phyloP scores from a whole-genome alignment of 352 stramenopile species.

The Phytopythium litorale region DNA sequence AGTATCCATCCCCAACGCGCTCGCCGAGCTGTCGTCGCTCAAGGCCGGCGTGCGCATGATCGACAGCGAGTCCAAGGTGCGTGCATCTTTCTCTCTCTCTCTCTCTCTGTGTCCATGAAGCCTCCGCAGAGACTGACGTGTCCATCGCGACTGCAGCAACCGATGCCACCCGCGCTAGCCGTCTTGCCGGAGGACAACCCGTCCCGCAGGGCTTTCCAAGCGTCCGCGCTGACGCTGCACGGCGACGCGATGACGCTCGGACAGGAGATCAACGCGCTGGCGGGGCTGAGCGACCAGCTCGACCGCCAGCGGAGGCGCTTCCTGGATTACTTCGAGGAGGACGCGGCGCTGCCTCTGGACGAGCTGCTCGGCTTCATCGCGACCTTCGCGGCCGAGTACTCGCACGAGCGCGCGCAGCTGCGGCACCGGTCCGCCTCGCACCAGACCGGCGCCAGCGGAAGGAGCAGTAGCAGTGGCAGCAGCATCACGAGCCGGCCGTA shows the following conservation, averaged over 20 bases:
- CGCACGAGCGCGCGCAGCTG: constrained; percentile 46
- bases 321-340: constrained; percentile 76
- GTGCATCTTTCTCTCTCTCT: constrained; percentile 1
- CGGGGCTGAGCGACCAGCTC: constrained; percentile 41
- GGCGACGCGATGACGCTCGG: constrained; percentile 60
- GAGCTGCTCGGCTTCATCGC: constrained; percentile 59
- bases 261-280: constrained; percentile 45
- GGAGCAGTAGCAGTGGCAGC: background rate
- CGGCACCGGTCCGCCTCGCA: constrained; percentile 10
- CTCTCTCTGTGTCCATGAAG: background rate
- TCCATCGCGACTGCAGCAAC: background rate
- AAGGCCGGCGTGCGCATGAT: constrained; percentile 53
- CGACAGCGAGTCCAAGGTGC: constrained; percentile 48
- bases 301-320: constrained; percentile 60
- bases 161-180: constrained; percentile 5
- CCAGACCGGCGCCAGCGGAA: background rate
- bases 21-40: constrained; percentile 54
- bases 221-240: constrained; percentile 36
- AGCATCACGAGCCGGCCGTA: background rate
- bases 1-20: constrained; percentile 52
- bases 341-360: constrained; percentile 59
- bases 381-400: constrained; percentile 58
- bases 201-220: constrained; percentile 14
- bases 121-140: background rate
- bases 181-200: constrained; percentile 28